These are phyloP conservation scores for Oryza australiensis DNA, from an alignment of 176 grass and related monocot genomes.

Conservation along the genomic window DNA sequence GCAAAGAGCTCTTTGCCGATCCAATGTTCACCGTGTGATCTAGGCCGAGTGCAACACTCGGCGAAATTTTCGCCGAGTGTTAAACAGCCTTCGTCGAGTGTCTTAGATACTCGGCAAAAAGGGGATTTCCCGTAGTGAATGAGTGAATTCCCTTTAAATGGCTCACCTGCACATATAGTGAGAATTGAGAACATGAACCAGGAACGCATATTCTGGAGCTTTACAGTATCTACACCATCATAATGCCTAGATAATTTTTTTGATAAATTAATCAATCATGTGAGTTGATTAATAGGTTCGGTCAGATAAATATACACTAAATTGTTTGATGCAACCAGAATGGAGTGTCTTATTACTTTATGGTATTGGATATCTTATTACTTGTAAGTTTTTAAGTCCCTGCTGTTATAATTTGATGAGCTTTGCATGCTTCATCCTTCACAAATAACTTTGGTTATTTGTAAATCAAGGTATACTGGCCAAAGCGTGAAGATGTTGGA, in stretches of 20 bases:
- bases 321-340: constrained; percentile 24
- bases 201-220: not conserved
- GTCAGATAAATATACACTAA: not conserved
- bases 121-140: too few species aligned
- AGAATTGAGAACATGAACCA: not conserved
- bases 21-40: too few species aligned
- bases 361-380: constrained; percentile 9
- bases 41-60: too few species aligned
- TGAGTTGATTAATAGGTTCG: not conserved
- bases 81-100: too few species aligned
- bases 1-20: too few species aligned
- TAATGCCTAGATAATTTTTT: not conserved
- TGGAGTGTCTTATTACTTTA: not conserved
- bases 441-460: constrained; percentile 30
- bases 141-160: constrained; percentile 1
- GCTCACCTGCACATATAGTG: constrained; percentile 12
- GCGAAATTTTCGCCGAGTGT: too few species aligned
- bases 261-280: constrained; percentile 19
- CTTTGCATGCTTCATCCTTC: constrained; percentile 19
- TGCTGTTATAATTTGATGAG: not conserved
- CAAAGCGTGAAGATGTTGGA: constrained; percentile 72
- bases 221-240: not conserved
- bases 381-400: not conserved
- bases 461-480: constrained; percentile 80
- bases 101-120: too few species aligned